phyloP scores from a whole-genome alignment of 2,329 filamentous ascomycete genomes.

The Shiraia sp. region DNA sequence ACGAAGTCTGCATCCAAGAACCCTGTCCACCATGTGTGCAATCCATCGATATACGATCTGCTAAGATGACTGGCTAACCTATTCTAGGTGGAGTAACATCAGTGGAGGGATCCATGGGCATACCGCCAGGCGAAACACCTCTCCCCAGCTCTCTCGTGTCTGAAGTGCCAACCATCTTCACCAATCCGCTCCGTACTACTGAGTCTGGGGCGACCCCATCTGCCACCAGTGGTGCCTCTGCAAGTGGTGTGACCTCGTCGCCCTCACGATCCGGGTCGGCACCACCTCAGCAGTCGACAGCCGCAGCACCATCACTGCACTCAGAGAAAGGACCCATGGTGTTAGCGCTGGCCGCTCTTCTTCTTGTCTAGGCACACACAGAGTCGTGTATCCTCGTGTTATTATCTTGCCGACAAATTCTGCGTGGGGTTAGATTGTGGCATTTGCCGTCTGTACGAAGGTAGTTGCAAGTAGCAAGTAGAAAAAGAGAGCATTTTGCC shows the following conservation, averaged over 20 bases:
- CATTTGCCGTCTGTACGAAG: no score
- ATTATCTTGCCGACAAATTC: no score
- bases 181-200: not conserved
- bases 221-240: not conserved
- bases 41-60: not conserved
- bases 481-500: no score
- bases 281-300: conserved; percentile 20
- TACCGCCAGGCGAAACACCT: conserved; percentile 24
- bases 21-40: conserved; percentile 34
- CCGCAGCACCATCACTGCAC: conserved; percentile 19
- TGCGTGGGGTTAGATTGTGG: no score
- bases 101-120: conserved; percentile 15
- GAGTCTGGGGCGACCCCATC: not conserved
- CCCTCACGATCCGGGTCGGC: conserved; percentile 9
- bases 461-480: no score
- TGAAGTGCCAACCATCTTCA: not conserved
- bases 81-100: conserved; percentile 5
- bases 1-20: conserved; percentile 30
- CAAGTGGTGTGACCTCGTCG: not conserved
- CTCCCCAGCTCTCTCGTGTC: conserved; percentile 1
- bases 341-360: conserved; percentile 24
- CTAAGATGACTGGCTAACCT: conserved; percentile 5
- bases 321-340: conserved; percentile 13
- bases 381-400: no score
- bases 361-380: conserved; percentile 21